Evolutionary conservation across 805 yeast genomes (phyloP), one percentile per base, ranked within the genome.

Genomic region (Yamadazyma philogaea): DNA sequence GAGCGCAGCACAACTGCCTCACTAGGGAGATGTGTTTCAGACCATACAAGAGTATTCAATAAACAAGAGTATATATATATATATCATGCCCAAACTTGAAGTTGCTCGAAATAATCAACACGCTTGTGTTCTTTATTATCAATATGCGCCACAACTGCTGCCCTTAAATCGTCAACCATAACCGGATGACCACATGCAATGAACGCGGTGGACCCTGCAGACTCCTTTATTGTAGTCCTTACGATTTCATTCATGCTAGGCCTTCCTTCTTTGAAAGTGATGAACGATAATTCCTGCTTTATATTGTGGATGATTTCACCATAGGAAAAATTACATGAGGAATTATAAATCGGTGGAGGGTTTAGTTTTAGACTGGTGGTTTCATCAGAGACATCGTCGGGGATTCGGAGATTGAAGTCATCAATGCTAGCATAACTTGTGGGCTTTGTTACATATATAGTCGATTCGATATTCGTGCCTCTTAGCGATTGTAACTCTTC

Each of bases 101-200:
- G 73, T 55, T 85, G 91, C 57, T 87, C 95, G 56, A 69, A 82
- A 53, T 81, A 81, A 47, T 83, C 90, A 14, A 85, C 74, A 30
- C 85, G 71, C 36, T 72, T 65, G n/a, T 70, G 57, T 19, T 57
- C 50, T 11, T 40, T 30, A 28, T 49, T 49, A 22, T 37, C 48
- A 40, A 79, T 57, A 42, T 73, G 56, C 31, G 64, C 50, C 0
- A 75, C 69, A 3, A 81, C 74, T 2, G 74, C 61, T 26, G 63
- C 55, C 54, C 91, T 70, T 15, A 80, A 53, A 3, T 64, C 71
- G 52, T 82, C 89, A 50, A 72, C 80, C 74, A 82, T 73, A 3
- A 59, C 43, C 22, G 78, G 73, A 35, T 82, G 85, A 5, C 88
- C 89, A 63, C 89, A 83, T 7, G 78, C 66, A 34, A 81, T 64